Conservation (phyloP, 2,329 filamentous ascomycete species). For the Exophiala bonariae region DNA sequence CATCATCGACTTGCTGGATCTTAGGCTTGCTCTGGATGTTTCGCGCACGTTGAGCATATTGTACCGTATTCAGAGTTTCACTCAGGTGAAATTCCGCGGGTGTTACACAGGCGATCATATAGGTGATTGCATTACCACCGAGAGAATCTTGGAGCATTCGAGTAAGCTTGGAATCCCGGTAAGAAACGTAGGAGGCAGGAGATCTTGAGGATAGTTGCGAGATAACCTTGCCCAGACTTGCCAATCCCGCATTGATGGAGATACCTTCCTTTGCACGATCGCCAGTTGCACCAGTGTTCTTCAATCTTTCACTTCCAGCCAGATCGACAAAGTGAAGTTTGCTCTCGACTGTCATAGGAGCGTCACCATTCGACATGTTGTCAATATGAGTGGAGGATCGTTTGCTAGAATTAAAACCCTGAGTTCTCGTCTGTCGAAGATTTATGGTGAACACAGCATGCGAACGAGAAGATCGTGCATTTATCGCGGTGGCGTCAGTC, state of each 20-base stretch:
- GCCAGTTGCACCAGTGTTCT: slow-evolving; percentile 94
- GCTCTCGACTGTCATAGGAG: slow-evolving; percentile 85
- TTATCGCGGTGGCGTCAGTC: slow-evolving; percentile 95
- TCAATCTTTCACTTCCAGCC: slow-evolving; percentile 92
- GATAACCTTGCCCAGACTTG: slow-evolving; percentile 95
- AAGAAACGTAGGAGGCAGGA: slow-evolving; percentile 87
- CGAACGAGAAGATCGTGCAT: slow-evolving; percentile 94
- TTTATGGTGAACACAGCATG: slow-evolving; percentile 97
- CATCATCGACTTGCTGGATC: slow-evolving; percentile 86
- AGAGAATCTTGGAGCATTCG: slow-evolving; percentile 93
- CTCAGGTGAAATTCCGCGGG: slow-evolving; percentile 96
- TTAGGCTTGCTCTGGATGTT: slow-evolving; percentile 97
- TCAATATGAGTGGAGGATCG: slow-evolving; percentile 85
- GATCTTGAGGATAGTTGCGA: slow-evolving; percentile 92
- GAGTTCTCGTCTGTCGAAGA: slow-evolving; percentile 63
- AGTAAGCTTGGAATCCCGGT: slow-evolving; percentile 96
- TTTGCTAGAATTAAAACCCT: slow-evolving; percentile 74
- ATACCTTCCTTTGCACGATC: slow-evolving; percentile 95
- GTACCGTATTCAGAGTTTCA: slow-evolving; percentile 95
- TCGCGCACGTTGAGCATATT: slow-evolving; percentile 93
- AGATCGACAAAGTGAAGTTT: slow-evolving; percentile 98
- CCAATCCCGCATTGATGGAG: slow-evolving; percentile 94
- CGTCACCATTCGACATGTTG: slow-evolving; percentile 66
- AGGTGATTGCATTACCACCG: slow-evolving; percentile 95
- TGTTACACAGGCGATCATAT: slow-evolving; percentile 99